Percentiles rank a stretch among this genome's conserved stretches.
Conservation (phyloP, 805 yeast species). For the Candida endomychidarum region DNA sequence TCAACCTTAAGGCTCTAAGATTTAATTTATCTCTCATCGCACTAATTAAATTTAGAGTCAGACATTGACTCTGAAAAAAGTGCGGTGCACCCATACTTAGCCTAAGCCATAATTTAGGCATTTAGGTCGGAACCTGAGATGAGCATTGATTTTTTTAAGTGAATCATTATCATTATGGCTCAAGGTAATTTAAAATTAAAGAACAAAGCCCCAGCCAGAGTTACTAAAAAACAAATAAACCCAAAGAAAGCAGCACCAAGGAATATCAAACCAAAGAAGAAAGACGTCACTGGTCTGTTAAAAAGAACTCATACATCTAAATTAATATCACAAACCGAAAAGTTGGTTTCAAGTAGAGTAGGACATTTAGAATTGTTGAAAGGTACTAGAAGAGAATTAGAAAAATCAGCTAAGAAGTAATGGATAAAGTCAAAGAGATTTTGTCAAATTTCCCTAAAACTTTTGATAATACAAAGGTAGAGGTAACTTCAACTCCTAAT, state of each 20-base stretch:
- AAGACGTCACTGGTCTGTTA: slow-evolving; percentile 52
- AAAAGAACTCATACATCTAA: slow-evolving; percentile 57
- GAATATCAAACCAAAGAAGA: slow-evolving; percentile 65
- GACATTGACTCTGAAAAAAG: slow-evolving; percentile 79
- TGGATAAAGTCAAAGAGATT: slow-evolving; percentile 14
- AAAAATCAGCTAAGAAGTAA: slow-evolving; percentile 55
- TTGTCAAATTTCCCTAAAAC: slow-evolving; percentile 17
- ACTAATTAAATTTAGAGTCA: too few relatives aligned
- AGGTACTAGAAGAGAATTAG: slow-evolving; percentile 85
- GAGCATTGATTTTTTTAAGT: slow-evolving; percentile 3
- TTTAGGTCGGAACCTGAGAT: too few relatives aligned
- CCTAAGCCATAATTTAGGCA: too few relatives aligned
- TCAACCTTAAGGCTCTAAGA: not conserved
- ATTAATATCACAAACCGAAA: slow-evolving; percentile 70
- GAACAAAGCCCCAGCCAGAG: slow-evolving; percentile 49
- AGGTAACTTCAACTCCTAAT: slow-evolving; percentile 21
- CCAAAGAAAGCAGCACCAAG: slow-evolving; percentile 72
- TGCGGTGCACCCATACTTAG: too few relatives aligned
- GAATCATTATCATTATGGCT: slow-evolving; percentile 52
- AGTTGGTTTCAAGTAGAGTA: slow-evolving; percentile 80
- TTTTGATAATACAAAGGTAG: slow-evolving; percentile 2
- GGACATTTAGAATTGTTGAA: slow-evolving; percentile 91
- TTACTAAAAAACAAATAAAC: slow-evolving; percentile 64
- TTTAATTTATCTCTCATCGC: slow-evolving; percentile 5
- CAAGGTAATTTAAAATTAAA: slow-evolving; percentile 69